Base-by-base conservation (phyloP, 1,139 yeast genomes). In the Diutina scorzettiae region DNA sequence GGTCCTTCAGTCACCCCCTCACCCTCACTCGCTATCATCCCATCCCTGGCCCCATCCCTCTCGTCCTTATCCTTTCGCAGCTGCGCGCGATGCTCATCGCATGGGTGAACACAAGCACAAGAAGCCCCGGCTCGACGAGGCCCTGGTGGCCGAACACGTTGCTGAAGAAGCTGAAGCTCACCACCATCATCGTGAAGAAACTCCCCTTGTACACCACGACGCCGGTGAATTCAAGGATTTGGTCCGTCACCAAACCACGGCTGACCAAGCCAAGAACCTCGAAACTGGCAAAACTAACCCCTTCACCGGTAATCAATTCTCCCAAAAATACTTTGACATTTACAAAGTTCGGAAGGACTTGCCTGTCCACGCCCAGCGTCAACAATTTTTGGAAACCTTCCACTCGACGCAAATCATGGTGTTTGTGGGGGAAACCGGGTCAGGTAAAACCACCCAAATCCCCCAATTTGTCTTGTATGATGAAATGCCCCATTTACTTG, bases 351-450 rank as follows among this genome's bases (percentile, higher is more conserved):
- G 98, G 60, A 75, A 95, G 52, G 83, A 85, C 49, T 70, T 91
- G 49, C 99, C 98, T 0, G 98, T 91, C 16, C 96, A 89, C 61
- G 78, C 91, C 29, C 96, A 91, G 62, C 73, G 97, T 57, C 82
- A 78, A 43, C 95, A 89, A 62, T 93, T 91, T 56, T 69, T 91
- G 46, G 69, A 72, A 49, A 76, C 83, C 47, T 91, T 83, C 64
- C 97, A 91, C 49, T 65, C 74, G 16, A 79, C 93, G 40, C 98
- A 91, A 62, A 84, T 91, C 56, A 83, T 91, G 94, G 97, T 91
- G 41, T 87, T 91, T 62, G 97, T 91, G 37, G 98, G 98, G 66
- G 98, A 91, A 60, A 91, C 98, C 1, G 97, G 97, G 62, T 85
- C 96, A 14, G 97, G 97, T 71, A 89, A 89, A 59, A 89, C 97